Base-by-base conservation (phyloP, 139 green algal species). In the Volvox reticuliferus region DNA sequence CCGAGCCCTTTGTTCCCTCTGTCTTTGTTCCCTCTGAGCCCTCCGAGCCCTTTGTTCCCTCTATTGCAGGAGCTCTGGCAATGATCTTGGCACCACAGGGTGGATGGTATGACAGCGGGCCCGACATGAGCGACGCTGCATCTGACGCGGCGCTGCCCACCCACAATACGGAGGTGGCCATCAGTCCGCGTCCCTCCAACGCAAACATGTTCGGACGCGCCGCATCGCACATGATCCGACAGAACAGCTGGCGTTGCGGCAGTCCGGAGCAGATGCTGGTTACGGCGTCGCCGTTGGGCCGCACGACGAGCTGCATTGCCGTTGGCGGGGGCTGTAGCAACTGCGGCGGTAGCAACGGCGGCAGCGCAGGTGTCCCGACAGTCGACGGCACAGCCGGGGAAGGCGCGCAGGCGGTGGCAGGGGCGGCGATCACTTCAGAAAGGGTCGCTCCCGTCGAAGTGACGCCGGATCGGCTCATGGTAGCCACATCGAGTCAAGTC, bases 141-240 rank as follows among this genome's bases (percentile, higher is more conserved):
- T 89, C 85, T 2, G 85, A 89, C n/a, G 85, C 85, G 2, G 85
- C 85, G n/a, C 69, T 89, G 69, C 85, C 85, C 69, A 89, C 85
- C 0, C 69, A 71, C 37, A 36, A 89, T 12, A 89, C 68, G 0
- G 85, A 89, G 85, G 85, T 78, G 16, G 85, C 85, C 65, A 79
- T 79, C 65, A 88, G 83, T 68, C 83, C 83, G 16, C 67, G 83
- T 1, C 83, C 65, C 32, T 88, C 35, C 32, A 88, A 78, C 35
- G 30, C 73, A 33, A 61, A 36, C 33, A 55, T 80, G 67, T 88
- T 88, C 68, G 83, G 17, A 12, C 85, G 69, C 2, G 85, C 85
- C 17, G 37, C 71, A 9, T 82, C 69, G 36, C 69, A 82, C 69
- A 37, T 69, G 24, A 24, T 81, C 22, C 67, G 24, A 12, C 83